Evolutionary conservation across 2,329 filamentous ascomycete species (phyloP), one percentile per base, ranked within the genome.

Genomic region (Aciculosporium take): DNA sequence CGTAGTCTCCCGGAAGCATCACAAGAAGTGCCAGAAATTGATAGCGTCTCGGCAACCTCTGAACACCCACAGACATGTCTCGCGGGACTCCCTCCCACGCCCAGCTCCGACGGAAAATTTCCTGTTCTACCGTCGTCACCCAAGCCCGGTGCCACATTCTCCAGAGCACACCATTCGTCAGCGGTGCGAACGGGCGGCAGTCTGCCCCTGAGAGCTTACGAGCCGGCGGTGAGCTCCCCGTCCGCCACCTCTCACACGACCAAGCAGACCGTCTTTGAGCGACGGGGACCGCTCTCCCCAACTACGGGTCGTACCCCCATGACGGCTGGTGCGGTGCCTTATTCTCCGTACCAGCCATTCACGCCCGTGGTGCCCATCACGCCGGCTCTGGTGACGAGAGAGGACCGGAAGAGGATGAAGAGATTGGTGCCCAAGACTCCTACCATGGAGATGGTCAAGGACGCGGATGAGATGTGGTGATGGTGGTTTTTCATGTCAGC

Each of bases 271-370:
- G 72, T 78, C 1, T 74, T 81, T 46, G 76, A 80, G 52, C 65
- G 76, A 25, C 64, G 61, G 18, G 63, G 60, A 0, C 71, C 72
- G 1, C 52, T 74, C 42, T 74, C 74, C 3, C 76, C 78, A 3
- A 61, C 60, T 0, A 74, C 71, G 1, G 65, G 75, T 20, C 72
- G 71, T 35, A 81, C 76, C 3, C 83, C 81, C 0, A 73, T 66
- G 56, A 76, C 71, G 1, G 75, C 72, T 4, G 68, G 66, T 18
- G 69, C 75, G 1, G 72, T 79, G 18, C 83, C 83, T 2, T 88
- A 88, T 58, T 77, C 74, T 42, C 81, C 84, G 0, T 89, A 88
- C 51, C 84, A 88, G 65, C 84, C 84, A 0, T 84, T 79, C 55
- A 82, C 79, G 6, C 81, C 83, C 1, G 67, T 84, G 37, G 71